Conservation (phyloP, 2,329 filamentous ascomycete genomes). For the Fusarium praegraminearum region DNA sequence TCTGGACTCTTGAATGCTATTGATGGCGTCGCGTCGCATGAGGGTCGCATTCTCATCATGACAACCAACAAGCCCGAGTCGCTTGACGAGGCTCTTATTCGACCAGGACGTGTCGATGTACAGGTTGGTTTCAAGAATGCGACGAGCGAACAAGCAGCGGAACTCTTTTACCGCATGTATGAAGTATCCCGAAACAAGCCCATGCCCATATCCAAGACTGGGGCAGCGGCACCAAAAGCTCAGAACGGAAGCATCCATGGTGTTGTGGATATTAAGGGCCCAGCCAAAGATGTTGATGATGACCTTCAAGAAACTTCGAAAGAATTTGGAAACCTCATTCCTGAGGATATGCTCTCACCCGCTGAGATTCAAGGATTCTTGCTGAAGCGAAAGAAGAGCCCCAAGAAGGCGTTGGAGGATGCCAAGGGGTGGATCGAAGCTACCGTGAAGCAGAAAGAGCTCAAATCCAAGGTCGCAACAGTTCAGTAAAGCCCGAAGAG, state of each 20-base stretch:
- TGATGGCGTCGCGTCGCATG: constrained; percentile 83
- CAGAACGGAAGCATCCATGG: constrained; percentile 24
- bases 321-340: constrained; percentile 66
- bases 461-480: constrained; percentile 60
- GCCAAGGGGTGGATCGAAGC: constrained; percentile 66
- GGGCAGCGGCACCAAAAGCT: not conserved
- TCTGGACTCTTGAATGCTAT: constrained; percentile 86
- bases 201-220: constrained; percentile 15
- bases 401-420: constrained; percentile 66
- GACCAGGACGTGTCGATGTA: constrained; percentile 78
- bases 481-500: constrained; percentile 56
- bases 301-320: constrained; percentile 60
- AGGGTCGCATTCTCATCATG: constrained; percentile 84
- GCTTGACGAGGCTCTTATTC: constrained; percentile 78
- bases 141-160: constrained; percentile 65
- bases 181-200: constrained; percentile 53
- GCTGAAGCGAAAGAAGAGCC: constrained; percentile 71
- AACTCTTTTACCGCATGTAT: constrained; percentile 73
- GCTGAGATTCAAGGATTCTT: constrained; percentile 75
- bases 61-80: constrained; percentile 82
- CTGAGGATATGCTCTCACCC: constrained; percentile 64
- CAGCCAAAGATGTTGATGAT: constrained; percentile 48
- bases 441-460: constrained; percentile 63
- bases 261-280: constrained; percentile 5
- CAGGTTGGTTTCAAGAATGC: constrained; percentile 74